Percentiles rank a stretch among this genome's conserved stretches.
Evolutionary conservation across 441 rosid species (phyloP).

Genomic region (Gossypium lobatum): DNA sequence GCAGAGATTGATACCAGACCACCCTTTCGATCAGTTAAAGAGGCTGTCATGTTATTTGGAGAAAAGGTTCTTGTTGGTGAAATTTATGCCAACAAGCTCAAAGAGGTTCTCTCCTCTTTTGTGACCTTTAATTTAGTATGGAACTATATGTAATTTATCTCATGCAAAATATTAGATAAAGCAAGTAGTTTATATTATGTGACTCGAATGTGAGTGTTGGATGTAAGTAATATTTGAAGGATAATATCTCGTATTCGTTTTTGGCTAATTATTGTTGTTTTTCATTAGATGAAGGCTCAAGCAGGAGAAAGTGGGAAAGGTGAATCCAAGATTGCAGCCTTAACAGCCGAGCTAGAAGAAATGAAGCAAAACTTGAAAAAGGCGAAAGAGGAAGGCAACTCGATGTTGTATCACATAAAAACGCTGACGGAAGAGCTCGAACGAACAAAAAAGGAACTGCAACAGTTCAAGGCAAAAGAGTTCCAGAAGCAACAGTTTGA

Average conservation of each 20-base stretch:
- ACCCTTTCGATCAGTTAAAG: conserved; percentile 23
- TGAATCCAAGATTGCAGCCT: conserved; percentile 22
- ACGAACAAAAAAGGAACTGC: conserved; percentile 41
- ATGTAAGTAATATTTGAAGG: neutral
- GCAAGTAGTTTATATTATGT: neutral
- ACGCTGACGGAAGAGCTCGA: conserved; percentile 48
- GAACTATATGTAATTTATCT: neutral
- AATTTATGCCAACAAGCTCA: conserved; percentile 48
- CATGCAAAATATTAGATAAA: neutral
- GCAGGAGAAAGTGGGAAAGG: conserved; percentile 18
- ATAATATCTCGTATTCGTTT: neutral
- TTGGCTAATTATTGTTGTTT: neutral
- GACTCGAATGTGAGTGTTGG: neutral
- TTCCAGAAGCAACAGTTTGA: conserved; percentile 24
- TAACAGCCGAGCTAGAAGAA: conserved; percentile 51
- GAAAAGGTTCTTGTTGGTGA: conserved; percentile 37
- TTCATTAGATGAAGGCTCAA: conserved; percentile 28
- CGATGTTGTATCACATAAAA: conserved; percentile 28
- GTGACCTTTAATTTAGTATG: neutral
- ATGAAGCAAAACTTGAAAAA: conserved; percentile 40
- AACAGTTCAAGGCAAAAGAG: conserved; percentile 20
- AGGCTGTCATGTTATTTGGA: conserved; percentile 24
- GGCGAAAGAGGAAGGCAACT: conserved; percentile 44
- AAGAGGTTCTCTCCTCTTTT: conserved; percentile 32
- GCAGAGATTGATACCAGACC: conserved; percentile 20